Conservation (phyloP, 2,329 filamentous ascomycete genomes). For the Immersiporthe knoxdaviesiana region DNA sequence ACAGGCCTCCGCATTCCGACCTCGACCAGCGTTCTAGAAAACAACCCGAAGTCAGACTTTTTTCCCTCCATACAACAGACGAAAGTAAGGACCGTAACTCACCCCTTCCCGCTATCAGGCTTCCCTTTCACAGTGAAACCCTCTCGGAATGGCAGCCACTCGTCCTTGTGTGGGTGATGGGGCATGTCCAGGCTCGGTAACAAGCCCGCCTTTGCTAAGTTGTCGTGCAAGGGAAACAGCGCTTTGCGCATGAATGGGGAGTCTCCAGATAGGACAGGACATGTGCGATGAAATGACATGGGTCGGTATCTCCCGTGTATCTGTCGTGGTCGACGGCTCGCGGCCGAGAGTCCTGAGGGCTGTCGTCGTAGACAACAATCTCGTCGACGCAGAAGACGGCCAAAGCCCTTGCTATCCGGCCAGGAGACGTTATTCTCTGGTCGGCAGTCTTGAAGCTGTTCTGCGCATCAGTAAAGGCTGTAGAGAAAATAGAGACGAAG, state of each 20-base stretch:
- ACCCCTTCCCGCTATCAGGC: conserved; percentile 44
- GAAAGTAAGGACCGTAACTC: conserved; percentile 13
- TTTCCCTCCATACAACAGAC: not conserved
- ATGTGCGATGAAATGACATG: conserved; percentile 79
- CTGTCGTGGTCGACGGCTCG: conserved; percentile 53
- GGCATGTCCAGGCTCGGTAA: conserved; percentile 83
- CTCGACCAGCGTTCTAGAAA: conserved; percentile 57
- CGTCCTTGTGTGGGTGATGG: conserved; percentile 75
- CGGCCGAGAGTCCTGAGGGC: conserved; percentile 50
- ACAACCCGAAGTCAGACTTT: not conserved
- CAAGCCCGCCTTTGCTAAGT: conserved; percentile 72
- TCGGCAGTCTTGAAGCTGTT: conserved; percentile 71
- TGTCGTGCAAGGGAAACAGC: conserved; percentile 78
- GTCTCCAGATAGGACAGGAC: conserved; percentile 82
- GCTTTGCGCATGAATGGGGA: conserved; percentile 76
- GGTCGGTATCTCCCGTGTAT: conserved; percentile 73
- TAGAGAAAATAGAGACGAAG: not conserved
- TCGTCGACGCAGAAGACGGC: conserved; percentile 86
- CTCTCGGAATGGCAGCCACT: conserved; percentile 81
- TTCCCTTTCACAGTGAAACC: conserved; percentile 65
- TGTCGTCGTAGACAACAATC: conserved; percentile 79
- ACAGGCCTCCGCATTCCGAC: conserved; percentile 60
- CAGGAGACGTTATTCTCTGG: conserved; percentile 72
- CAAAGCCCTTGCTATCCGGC: conserved; percentile 77
- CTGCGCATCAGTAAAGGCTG: conserved; percentile 20